Percentiles rank a stretch among this genome's conserved stretches.
Conservation (phyloP, 208 protist species). For the Acanthamoeba lenticulata region DNA sequence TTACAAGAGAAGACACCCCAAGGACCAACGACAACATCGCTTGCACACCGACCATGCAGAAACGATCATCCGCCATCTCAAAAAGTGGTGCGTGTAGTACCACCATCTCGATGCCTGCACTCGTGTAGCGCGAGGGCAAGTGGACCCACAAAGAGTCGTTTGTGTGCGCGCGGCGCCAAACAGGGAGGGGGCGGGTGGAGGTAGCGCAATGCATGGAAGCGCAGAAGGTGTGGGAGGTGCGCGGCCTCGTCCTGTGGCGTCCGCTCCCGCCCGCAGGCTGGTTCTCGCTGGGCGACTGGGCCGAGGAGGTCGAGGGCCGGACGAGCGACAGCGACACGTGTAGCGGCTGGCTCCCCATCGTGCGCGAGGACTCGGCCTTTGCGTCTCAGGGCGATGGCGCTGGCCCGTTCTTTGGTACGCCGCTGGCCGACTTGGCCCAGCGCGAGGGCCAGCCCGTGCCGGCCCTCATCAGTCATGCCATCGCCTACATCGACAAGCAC, state of each 20-base stretch:
- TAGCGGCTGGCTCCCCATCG: neutral
- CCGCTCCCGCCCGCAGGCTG: neutral
- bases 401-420: neutral
- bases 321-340: neutral
- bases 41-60: too few relatives aligned
- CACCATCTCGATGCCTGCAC: too few relatives aligned
- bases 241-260: neutral
- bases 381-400: neutral
- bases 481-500: neutral
- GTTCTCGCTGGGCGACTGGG: neutral
- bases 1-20: too few relatives aligned
- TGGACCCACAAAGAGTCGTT: too few relatives aligned
- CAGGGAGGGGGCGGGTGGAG: neutral
- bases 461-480: neutral
- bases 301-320: neutral
- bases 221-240: neutral
- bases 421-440: neutral
- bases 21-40: too few relatives aligned
- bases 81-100: too few relatives aligned
- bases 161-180: neutral
- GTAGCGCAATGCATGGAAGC: slow-evolving; percentile 10
- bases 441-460: neutral
- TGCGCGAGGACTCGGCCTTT: neutral
- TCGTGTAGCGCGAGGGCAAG: too few relatives aligned
- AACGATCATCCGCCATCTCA: too few relatives aligned